These are phyloP conservation scores for Angomonas ambiguus DNA, from an alignment of 208 protist species.

Conservation along the genomic window DNA sequence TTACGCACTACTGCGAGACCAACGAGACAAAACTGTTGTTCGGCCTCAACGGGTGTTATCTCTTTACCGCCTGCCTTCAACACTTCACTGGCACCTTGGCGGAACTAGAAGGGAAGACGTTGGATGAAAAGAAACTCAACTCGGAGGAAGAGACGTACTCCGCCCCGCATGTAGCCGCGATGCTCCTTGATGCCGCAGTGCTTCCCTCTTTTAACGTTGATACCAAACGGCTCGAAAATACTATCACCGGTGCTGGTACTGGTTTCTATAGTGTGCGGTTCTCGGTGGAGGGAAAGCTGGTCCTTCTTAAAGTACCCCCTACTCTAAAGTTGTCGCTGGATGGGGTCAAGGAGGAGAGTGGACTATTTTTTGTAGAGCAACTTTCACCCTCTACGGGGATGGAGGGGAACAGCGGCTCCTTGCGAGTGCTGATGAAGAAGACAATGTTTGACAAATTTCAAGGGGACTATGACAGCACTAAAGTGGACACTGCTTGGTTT, in stretches of 20 bases:
- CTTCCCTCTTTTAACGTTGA: background rate
- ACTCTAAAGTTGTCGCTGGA: background rate
- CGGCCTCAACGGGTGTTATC: background rate
- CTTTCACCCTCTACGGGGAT: background rate
- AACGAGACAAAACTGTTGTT: background rate
- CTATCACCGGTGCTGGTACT: background rate
- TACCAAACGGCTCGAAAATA: background rate
- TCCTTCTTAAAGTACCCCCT: background rate
- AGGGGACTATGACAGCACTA: background rate
- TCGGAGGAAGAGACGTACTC: background rate
- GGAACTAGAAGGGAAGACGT: background rate
- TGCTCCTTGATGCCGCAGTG: background rate
- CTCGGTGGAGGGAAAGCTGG: background rate
- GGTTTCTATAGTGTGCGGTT: background rate
- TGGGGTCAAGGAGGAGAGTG: background rate
- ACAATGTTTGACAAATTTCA: background rate
- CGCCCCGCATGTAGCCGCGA: background rate
- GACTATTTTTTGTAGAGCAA: background rate
- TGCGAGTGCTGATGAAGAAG: background rate
- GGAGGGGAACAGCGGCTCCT: no score
- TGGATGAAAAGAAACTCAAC: background rate
- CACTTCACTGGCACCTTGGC: background rate
- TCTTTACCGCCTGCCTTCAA: background rate
- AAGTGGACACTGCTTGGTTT: background rate
- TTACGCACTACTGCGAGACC: background rate